A percentile compares a stretch with the other conserved stretches of the same genome.
phyloP scores from a whole-genome alignment of 192 early-diverging fungal species.

The Umbelopsis ramanniana region DNA sequence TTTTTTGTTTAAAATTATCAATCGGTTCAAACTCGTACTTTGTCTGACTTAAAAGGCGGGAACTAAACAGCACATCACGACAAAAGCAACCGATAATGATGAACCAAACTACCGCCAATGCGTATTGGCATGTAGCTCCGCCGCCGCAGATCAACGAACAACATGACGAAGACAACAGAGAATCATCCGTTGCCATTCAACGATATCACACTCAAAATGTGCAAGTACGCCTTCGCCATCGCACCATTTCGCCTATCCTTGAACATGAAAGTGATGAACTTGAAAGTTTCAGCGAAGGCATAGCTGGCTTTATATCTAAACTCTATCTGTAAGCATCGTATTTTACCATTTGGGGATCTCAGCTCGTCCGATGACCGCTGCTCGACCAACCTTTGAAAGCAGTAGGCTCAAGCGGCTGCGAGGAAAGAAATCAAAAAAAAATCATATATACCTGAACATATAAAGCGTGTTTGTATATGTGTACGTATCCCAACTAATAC shows the following conservation, averaged over 20 bases:
- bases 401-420: neutral
- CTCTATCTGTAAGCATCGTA: conserved; percentile 40
- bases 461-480: neutral
- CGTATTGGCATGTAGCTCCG: neutral
- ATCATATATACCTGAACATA: no score
- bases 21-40: neutral
- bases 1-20: neutral
- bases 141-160: neutral
- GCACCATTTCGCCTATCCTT: neutral
- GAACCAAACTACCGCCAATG: neutral
- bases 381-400: neutral
- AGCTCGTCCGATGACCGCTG: neutral
- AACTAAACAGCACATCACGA: neutral
- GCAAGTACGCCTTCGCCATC: conserved; percentile 12
- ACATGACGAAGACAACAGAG: neutral
- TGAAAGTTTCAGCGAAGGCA: conserved; percentile 27
- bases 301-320: conserved; percentile 46
- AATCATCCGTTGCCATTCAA: neutral
- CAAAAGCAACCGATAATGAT: neutral
- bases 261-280: conserved; percentile 25
- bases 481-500: neutral
- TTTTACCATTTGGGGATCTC: neutral
- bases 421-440: no score
- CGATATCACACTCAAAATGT: neutral
- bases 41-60: neutral